Conservation (phyloP, 2,329 filamentous ascomycete genomes). For the Sarocladium brachiariae region DNA sequence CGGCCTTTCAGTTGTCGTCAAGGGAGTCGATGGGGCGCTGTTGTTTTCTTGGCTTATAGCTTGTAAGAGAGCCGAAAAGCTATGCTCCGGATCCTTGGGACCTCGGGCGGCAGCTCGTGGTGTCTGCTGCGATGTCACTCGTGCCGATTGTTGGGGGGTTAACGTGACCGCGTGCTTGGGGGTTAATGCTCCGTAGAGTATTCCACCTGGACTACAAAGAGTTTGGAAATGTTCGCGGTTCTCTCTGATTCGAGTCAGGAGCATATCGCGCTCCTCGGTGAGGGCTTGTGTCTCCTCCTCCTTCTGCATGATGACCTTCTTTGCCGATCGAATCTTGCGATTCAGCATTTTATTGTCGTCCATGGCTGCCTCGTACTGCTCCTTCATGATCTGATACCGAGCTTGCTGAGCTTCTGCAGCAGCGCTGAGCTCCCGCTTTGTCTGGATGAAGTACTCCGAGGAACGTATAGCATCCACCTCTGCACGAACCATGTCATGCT, state of each 20-base stretch:
- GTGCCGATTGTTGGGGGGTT: constrained; percentile 35
- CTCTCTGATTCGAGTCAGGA: constrained; percentile 79
- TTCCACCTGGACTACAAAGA: constrained; percentile 67
- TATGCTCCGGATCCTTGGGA: constrained; percentile 46
- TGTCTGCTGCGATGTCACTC: constrained; percentile 45
- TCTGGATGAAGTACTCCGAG: constrained; percentile 62
- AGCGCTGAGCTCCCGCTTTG: constrained; percentile 44
- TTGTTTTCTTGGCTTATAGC: constrained; percentile 64
- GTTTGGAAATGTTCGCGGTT: constrained; percentile 81
- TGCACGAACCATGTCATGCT: constrained; percentile 83
- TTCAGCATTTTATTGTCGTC: constrained; percentile 59
- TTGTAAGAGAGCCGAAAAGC: constrained; percentile 74
- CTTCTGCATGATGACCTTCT: constrained; percentile 70
- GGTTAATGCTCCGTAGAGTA: constrained; percentile 56
- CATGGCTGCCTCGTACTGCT: constrained; percentile 58
- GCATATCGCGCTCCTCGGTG: constrained; percentile 67
- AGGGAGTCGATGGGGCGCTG: constrained; percentile 67
- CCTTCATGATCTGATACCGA: constrained; percentile 56
- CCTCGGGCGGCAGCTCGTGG: constrained; percentile 36
- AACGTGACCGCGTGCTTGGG: constrained; percentile 42
- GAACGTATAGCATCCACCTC: constrained; percentile 79
- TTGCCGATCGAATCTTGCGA: constrained; percentile 63
- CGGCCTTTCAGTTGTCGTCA: constrained; percentile 36
- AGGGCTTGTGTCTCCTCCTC: constrained; percentile 65
- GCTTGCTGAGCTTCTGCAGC: constrained; percentile 46